phyloP scores from a whole-genome alignment of 1,284 basidiomycete genomes.

The Violaceomyces palustris region DNA sequence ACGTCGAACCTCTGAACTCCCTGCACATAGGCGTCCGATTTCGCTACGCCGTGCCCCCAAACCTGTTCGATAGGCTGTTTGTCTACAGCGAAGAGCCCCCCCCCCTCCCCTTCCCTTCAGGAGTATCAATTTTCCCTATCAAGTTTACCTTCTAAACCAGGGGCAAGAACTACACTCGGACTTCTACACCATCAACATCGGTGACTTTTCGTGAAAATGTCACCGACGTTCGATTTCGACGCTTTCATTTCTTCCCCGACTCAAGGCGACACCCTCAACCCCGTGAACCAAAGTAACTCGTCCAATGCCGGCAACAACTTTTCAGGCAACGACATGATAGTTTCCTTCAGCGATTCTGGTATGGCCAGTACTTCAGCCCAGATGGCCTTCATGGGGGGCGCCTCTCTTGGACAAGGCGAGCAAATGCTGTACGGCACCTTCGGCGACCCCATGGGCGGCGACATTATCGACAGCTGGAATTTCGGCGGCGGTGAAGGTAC shows the following conservation, averaged over 20 bases:
- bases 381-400: neutral
- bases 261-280: slow-evolving; percentile 10
- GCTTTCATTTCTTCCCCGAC: slow-evolving; percentile 35
- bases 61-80: neutral
- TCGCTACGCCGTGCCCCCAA: too few relatives aligned
- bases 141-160: slow-evolving; percentile 3
- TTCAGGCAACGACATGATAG: slow-evolving; percentile 4
- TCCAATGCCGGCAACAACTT: slow-evolving; percentile 5
- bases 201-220: slow-evolving; percentile 11
- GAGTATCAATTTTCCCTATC: neutral
- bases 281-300: slow-evolving; percentile 1
- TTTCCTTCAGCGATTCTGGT: slow-evolving; percentile 17
- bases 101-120: neutral
- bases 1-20: too few relatives aligned
- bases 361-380: neutral
- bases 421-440: neutral
- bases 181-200: neutral
- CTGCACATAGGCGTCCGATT: too few relatives aligned
- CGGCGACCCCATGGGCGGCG: neutral
- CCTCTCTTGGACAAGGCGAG: neutral
- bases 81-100: neutral
- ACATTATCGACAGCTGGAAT: slow-evolving; percentile 14
- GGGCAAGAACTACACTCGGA: slow-evolving; percentile 6
- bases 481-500: too few relatives aligned
- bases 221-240: slow-evolving; percentile 33